Conservation (phyloP, 176 grass and related monocot species). For the Lolium rigidum region DNA sequence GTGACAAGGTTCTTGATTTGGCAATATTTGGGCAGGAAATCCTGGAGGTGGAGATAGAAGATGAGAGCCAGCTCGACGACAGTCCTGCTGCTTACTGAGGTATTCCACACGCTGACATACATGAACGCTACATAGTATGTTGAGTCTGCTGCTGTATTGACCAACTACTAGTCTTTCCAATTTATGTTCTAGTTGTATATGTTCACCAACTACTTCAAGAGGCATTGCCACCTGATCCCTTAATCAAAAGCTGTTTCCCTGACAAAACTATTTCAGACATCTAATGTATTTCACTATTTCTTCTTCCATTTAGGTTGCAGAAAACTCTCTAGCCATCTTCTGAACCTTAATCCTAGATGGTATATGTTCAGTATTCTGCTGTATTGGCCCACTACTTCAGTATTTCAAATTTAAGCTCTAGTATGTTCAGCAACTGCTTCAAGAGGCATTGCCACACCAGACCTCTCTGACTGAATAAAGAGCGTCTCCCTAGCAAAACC, state of each 20-base stretch:
- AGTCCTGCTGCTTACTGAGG: conserved; percentile 81
- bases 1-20: neutral
- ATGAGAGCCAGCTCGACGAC: conserved; percentile 87
- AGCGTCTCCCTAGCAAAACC: neutral
- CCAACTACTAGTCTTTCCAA: neutral
- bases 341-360: neutral
- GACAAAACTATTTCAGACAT: neutral
- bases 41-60: conserved; percentile 93
- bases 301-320: neutral
- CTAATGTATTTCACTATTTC: neutral
- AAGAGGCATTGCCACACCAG: too few relatives aligned
- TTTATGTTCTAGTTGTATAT: neutral
- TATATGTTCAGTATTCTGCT: too few relatives aligned
- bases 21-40: conserved; percentile 62
- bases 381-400: too few relatives aligned
- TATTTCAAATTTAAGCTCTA: too few relatives aligned
- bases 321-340: neutral
- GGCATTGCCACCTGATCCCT: neutral
- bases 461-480: neutral
- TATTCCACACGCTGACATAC: neutral
- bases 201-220: neutral
- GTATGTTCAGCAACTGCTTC: too few relatives aligned
- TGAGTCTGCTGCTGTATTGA: neutral
- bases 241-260: neutral
- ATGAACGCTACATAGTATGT: neutral